Base-by-base conservation (phyloP, 495 filamentous ascomycete species). In the Delitschia confertaspora region DNA sequence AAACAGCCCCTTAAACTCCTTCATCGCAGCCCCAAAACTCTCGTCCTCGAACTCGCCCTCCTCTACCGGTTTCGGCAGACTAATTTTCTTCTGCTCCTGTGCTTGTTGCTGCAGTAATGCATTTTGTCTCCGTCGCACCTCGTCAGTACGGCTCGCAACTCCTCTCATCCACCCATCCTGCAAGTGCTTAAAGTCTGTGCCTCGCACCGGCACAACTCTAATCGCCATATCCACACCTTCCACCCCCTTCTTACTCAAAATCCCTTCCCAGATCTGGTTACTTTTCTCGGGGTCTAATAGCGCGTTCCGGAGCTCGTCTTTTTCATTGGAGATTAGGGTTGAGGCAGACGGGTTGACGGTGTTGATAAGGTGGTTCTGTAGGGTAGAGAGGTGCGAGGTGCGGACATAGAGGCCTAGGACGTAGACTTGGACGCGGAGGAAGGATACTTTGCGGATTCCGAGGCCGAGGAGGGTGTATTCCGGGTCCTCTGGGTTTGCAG, bases 391-490 rank as follows among this genome's bases (percentile, higher is more conserved):
- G 55, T 93, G 85, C 25, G 75, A 62, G 3, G 79, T 88, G 16
- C 83, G 83, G 19, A 95, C 70, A 64, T 98, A 98, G 49, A 91
- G 67, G 5, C 91, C 91, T 0, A 93, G 83, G 11, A 95, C 83
- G 67, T 98, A 98, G 42, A 98, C 91, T 60, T 93, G 79, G 19
- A 98, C 83, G n/a, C 75, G 65, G 30, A 98, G 60, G 58, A 95
- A 93, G 26, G 80, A 87, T 14, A 98, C 91, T 6, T 82, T 89
- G 38, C 91, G 76, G 37, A 89, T 75, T 6, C 91, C 91, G 27
- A 94, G 68, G 0, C 91, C 91, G 4, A 95, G 69, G 0, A 95
- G 73, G 20, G 85, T 84, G 61, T 94, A 95, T 49, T 93, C 85
- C 20, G 78, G 72, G 17, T 67, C 65, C n/a, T n/a, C n/a, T n/a